Percentiles rank a stretch among this genome's conserved stretches.
Evolutionary conservation across 2,329 filamentous ascomycete species (phyloP).

Genomic region (Didymella pomorum): DNA sequence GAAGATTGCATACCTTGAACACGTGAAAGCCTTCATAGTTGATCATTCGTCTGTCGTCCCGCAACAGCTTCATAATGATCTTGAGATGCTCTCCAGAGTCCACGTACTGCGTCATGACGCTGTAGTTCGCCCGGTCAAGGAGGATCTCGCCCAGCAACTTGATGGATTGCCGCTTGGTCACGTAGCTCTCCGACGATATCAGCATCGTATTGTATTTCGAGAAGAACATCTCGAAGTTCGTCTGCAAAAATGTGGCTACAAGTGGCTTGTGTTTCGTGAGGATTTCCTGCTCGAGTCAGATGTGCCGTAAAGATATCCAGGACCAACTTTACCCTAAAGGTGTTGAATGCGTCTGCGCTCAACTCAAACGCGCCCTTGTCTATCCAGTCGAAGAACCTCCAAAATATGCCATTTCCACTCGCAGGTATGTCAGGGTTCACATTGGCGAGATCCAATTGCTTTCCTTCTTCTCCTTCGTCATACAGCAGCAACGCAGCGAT

Average conservation of each 20-base stretch:
- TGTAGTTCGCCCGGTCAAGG: constrained; percentile 94
- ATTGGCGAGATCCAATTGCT: constrained; percentile 75
- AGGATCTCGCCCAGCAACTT: constrained; percentile 95
- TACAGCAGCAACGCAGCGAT: constrained; percentile 92
- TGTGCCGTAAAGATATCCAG: neutral
- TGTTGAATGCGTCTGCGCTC: constrained; percentile 96
- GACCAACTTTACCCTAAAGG: constrained; percentile 74
- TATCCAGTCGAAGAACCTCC: constrained; percentile 97
- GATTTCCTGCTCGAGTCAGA: constrained; percentile 72
- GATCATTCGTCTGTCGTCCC: constrained; percentile 97
- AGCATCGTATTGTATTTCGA: constrained; percentile 85
- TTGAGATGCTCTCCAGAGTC: constrained; percentile 95
- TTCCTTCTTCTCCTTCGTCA: constrained; percentile 81
- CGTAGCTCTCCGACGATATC: constrained; percentile 92
- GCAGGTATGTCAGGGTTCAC: constrained; percentile 80
- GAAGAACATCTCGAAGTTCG: constrained; percentile 95
- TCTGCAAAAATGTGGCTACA: constrained; percentile 84
- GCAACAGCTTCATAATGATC: constrained; percentile 95
- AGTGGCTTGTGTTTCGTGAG: constrained; percentile 93
- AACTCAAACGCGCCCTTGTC: constrained; percentile 97
- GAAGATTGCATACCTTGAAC: constrained; percentile 72
- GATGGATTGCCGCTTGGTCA: constrained; percentile 97
- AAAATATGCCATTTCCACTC: constrained; percentile 86
- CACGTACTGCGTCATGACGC: constrained; percentile 97
- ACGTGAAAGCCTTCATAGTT: constrained; percentile 99